These are phyloP conservation scores for Amaranthus hypochondriacus DNA, from an alignment of 148 eudicot species.

Conservation along the genomic window DNA sequence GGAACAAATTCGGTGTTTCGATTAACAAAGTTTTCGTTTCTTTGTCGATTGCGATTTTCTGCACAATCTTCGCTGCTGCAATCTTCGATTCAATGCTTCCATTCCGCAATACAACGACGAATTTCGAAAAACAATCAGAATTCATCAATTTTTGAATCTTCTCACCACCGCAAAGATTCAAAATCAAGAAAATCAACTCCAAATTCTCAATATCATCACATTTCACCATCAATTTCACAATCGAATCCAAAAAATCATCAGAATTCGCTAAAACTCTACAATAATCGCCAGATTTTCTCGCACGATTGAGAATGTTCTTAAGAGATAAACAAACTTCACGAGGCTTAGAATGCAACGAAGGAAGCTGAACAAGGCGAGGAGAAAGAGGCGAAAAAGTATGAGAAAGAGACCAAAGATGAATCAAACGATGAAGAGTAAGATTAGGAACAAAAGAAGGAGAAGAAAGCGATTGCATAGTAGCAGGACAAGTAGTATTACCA, in stretches of 20 bases:
- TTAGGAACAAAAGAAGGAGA: constrained; percentile 63
- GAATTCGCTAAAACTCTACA: constrained; percentile 30
- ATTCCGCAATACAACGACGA: constrained; percentile 27
- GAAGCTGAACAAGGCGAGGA: constrained; percentile 3
- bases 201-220: constrained; percentile 16
- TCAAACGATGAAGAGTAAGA: constrained; percentile 60
- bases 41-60: constrained; percentile 27
- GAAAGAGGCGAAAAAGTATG: constrained; percentile 16
- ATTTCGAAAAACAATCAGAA: constrained; percentile 20
- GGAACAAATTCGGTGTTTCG: constrained; percentile 29
- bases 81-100: constrained; percentile 39
- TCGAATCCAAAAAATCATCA: constrained; percentile 5
- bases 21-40: constrained; percentile 36
- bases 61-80: constrained; percentile 37
- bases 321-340: constrained; percentile 17
- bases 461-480: constrained; percentile 59
- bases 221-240: constrained; percentile 17
- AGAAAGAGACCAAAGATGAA: constrained; percentile 43
- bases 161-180: constrained; percentile 27
- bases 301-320: constrained; percentile 28
- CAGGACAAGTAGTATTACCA: constrained; percentile 74
- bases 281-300: constrained; percentile 33
- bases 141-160: constrained; percentile 21
- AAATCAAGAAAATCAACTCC: constrained; percentile 40
- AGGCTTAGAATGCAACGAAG: background rate